These are phyloP conservation scores for Suillus sp. DNA, from an alignment of 768 basidiomycete species.

Conservation along the genomic window DNA sequence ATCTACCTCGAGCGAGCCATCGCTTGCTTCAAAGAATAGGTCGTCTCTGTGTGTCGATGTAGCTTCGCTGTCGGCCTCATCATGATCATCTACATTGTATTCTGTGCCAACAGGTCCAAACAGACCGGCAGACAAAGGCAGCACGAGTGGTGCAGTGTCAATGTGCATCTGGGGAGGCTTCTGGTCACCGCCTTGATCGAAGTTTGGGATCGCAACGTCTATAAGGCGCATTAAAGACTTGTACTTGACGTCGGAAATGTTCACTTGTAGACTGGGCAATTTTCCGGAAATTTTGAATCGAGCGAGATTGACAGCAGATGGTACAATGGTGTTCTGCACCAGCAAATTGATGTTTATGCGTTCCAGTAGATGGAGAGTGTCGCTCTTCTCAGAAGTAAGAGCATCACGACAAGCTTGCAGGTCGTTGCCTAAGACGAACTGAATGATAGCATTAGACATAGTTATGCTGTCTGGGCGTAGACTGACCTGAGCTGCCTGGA, in stretches of 20 bases:
- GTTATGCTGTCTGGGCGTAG: not conserved
- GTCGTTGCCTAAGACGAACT: constrained; percentile 91
- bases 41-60: constrained; percentile 48
- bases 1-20: constrained; percentile 57
- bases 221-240: constrained; percentile 90
- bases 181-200: constrained; percentile 50
- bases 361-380: constrained; percentile 85
- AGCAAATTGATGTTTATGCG: constrained; percentile 87
- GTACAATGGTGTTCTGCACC: constrained; percentile 92
- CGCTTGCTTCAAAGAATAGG: constrained; percentile 73
- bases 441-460: constrained; percentile 13
- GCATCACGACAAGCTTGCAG: constrained; percentile 82
- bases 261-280: constrained; percentile 84
- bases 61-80: constrained; percentile 47
- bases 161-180: constrained; percentile 24
- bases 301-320: constrained; percentile 76
- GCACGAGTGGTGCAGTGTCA: constrained; percentile 35
- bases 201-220: constrained; percentile 86
- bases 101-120: constrained; percentile 59
- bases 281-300: constrained; percentile 90
- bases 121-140: constrained; percentile 56
- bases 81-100: constrained; percentile 69
- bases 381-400: constrained; percentile 54
- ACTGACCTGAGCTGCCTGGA: constrained; percentile 87
- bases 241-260: constrained; percentile 89